These are phyloP conservation scores for Colletotrichum incanum DNA, from an alignment of 2,329 filamentous ascomycete species.

Conservation along the genomic window DNA sequence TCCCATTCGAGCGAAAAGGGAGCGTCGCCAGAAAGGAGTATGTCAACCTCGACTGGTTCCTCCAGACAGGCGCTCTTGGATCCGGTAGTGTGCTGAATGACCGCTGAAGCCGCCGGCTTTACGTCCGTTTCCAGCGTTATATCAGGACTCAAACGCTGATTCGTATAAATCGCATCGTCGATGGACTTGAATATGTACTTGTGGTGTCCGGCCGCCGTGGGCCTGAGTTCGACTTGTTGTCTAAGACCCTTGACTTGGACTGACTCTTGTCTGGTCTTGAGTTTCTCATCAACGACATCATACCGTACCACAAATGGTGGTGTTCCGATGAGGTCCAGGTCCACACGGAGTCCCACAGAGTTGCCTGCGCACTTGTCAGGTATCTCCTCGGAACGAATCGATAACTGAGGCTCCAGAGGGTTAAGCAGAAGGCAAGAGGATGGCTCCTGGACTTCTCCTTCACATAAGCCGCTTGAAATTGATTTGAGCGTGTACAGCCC, in stretches of 20 bases:
- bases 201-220: constrained; percentile 86
- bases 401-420: constrained; percentile 86
- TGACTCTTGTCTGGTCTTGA: constrained; percentile 55
- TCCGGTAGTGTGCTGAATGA: constrained; percentile 70
- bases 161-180: constrained; percentile 85
- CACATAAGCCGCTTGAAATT: constrained; percentile 85
- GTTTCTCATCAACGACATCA: constrained; percentile 76
- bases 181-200: constrained; percentile 88
- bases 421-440: constrained; percentile 95
- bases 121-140: constrained; percentile 88
- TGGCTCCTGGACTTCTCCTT: constrained; percentile 92
- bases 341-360: constrained; percentile 90
- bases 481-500: constrained; percentile 90
- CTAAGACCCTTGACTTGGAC: constrained; percentile 77
- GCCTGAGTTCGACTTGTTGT: constrained; percentile 87
- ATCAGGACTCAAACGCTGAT: constrained; percentile 71
- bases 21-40: constrained; percentile 83
- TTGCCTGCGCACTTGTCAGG: constrained; percentile 96
- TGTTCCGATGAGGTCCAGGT: constrained; percentile 91
- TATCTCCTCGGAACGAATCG: constrained; percentile 83
- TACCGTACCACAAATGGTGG: constrained; percentile 92
- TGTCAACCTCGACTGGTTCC: constrained; percentile 81
- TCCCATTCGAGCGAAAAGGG: constrained; percentile 96
- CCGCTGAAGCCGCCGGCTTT: constrained; percentile 90
- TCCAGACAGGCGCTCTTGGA: constrained; percentile 84